These are phyloP conservation scores for Aspergillus coremiiformis DNA, from an alignment of 495 filamentous ascomycete genomes.

Conservation along the genomic window DNA sequence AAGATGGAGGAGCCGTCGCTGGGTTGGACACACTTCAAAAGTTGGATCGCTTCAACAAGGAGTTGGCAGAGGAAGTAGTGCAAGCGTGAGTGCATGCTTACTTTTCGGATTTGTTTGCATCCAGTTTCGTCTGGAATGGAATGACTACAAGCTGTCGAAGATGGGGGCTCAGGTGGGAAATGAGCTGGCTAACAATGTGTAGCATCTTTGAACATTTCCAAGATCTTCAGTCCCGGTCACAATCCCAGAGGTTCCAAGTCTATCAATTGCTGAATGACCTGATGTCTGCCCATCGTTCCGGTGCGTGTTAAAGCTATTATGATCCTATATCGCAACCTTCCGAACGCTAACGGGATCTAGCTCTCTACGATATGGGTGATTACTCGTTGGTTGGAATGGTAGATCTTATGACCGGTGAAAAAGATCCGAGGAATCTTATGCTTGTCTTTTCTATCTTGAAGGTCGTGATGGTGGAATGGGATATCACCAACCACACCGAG, in stretches of 20 bases:
- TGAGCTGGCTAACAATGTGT: neutral
- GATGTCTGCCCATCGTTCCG: conserved; percentile 55
- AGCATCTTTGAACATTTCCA: conserved; percentile 46
- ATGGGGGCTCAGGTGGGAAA: neutral
- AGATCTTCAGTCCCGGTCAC: conserved; percentile 56
- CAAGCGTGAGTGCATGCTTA: conserved; percentile 40
- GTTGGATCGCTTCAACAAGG: conserved; percentile 42
- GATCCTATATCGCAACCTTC: neutral
- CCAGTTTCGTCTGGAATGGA: neutral
- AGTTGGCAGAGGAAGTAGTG: conserved; percentile 40
- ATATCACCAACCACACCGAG: conserved; percentile 55
- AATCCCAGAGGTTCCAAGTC: conserved; percentile 54
- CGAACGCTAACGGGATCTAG: conserved; percentile 22
- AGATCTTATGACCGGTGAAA: conserved; percentile 65
- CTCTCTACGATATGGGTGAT: conserved; percentile 47
- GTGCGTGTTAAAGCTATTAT: conserved; percentile 34
- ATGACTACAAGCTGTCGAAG: neutral
- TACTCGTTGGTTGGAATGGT: conserved; percentile 57
- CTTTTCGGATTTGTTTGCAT: neutral
- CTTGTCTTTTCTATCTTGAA: conserved; percentile 66
- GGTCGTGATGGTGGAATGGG: conserved; percentile 69
- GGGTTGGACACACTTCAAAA: conserved; percentile 42
- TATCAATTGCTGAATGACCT: conserved; percentile 57
- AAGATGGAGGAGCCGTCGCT: conserved; percentile 50
- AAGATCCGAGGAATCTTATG: conserved; percentile 73